Percentiles rank a stretch among this genome's conserved stretches.
Evolutionary conservation across 768 basidiomycete species (phyloP).

Genomic region (Tricholoma terreum): DNA sequence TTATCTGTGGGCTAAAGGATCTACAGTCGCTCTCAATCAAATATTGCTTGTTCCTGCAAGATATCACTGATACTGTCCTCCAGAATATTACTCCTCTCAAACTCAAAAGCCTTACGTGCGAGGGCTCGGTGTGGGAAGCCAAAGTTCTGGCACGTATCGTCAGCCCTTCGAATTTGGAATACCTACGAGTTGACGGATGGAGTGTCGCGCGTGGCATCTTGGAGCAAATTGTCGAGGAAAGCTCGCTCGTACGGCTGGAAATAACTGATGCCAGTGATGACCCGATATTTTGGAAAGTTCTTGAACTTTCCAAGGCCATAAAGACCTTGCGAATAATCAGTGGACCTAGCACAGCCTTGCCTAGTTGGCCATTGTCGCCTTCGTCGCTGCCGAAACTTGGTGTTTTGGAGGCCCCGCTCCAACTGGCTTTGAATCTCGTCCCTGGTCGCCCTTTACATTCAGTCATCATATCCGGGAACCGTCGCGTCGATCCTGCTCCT

Average conservation of each 20-base stretch:
- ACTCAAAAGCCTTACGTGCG: slow-evolving; percentile 5
- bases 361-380: neutral
- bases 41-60: neutral
- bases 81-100: neutral
- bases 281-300: slow-evolving; percentile 1
- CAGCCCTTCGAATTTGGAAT: neutral
- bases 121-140: no score
- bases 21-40: slow-evolving; percentile 2
- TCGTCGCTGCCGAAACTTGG: slow-evolving; percentile 10
- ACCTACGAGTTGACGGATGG: neutral
- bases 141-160: neutral
- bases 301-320: slow-evolving; percentile 4
- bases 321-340: neutral
- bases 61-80: neutral
- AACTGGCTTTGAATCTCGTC: slow-evolving; percentile 1
- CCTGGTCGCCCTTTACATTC: slow-evolving; percentile 5
- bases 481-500: no score
- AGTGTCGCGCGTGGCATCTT: neutral
- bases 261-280: neutral
- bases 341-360: neutral
- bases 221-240: neutral
- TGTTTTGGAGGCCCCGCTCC: slow-evolving; percentile 2
- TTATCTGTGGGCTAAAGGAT: slow-evolving; percentile 7
- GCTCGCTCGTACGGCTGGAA: slow-evolving; percentile 2
- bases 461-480: slow-evolving; percentile 1